Conservation (phyloP, 345 rosid species). For the Lepidium aucheri region DNA sequence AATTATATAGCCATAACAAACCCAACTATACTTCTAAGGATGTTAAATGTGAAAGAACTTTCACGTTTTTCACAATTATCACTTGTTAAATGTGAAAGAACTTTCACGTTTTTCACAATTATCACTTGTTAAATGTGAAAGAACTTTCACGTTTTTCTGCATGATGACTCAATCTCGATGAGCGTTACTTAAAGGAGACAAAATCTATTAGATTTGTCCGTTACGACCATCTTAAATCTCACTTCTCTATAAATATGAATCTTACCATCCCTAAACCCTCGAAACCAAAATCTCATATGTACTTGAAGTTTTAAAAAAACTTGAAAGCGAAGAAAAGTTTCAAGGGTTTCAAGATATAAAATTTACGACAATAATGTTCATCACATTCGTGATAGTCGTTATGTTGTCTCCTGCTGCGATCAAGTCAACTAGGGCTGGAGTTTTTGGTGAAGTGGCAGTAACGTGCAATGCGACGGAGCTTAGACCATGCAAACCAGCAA, state of each 20-base stretch:
- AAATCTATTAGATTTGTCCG: background rate
- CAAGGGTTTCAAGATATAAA: background rate
- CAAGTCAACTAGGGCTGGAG: background rate
- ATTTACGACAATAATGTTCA: background rate
- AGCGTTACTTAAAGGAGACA: background rate
- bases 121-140: too few species aligned
- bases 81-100: too few species aligned
- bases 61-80: too few species aligned
- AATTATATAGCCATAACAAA: too few species aligned
- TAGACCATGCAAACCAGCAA: slow-evolving; percentile 20
- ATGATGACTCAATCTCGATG: too few species aligned
- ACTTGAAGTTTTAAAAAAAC: background rate
- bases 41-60: too few species aligned
- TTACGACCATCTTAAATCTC: background rate
- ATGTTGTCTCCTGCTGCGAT: background rate
- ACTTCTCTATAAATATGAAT: background rate
- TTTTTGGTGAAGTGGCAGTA: background rate
- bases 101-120: too few species aligned
- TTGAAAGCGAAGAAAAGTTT: background rate
- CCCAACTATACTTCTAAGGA: too few species aligned
- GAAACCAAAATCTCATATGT: background rate
- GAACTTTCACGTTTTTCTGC: too few species aligned
- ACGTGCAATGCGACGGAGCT: slow-evolving; percentile 18
- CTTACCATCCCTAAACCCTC: background rate
- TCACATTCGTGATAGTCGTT: background rate